Base-by-base conservation (phyloP, 1,284 basidiomycete genomes). In the Cutaneotrichosporon cutaneum region DNA sequence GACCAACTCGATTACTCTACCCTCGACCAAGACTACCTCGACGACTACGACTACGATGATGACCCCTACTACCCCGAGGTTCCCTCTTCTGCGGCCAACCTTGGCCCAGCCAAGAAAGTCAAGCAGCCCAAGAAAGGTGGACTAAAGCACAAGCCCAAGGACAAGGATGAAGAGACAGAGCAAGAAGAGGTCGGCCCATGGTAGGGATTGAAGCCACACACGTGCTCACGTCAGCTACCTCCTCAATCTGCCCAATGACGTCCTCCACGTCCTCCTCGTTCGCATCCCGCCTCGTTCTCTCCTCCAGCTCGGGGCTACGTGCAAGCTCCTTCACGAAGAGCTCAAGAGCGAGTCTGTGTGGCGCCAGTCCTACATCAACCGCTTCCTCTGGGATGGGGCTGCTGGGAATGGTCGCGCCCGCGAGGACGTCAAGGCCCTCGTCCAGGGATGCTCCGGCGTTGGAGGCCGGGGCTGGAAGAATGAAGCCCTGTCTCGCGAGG, bases 321-420 rank as follows among this genome's bases (percentile, higher is more conserved):
- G 73, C 64, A 68, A 67, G 61, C 36, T 58, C 11, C 63, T 77
- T 21, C 48, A 69, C 30, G 64, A 65, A 11, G 63, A 66, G 48
- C 67, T 75, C 32, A 64, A 72, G 50, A 66, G 70, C 33, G 76
- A 79, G 21, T 55, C 71, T 0, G 67, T 77, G 22, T 79, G 77
- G 77, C 63, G 74, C 48, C 69, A 75, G 30, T 71, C 68, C 59
- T 79, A 76, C 66, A 65, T 76, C 54, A 75, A 77, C 63, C 70
- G 68, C 13, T 79, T 74, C 61, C 51, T 78, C 1, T 68, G 63
- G 54, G 69, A 71, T 16, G 70, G 66, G 1, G 67, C 70, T 1
- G 59, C 70, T 10, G 50, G 64, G 6, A 33, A 60, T n/a, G 48
- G 30, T 9, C 54, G 55, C 3, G 66, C 60, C 4, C 63, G 66